Percentiles rank a stretch among this genome's conserved stretches.
phyloP scores from a whole-genome alignment of 345 rosid genomes.

The Eucalyptus paniculata region DNA sequence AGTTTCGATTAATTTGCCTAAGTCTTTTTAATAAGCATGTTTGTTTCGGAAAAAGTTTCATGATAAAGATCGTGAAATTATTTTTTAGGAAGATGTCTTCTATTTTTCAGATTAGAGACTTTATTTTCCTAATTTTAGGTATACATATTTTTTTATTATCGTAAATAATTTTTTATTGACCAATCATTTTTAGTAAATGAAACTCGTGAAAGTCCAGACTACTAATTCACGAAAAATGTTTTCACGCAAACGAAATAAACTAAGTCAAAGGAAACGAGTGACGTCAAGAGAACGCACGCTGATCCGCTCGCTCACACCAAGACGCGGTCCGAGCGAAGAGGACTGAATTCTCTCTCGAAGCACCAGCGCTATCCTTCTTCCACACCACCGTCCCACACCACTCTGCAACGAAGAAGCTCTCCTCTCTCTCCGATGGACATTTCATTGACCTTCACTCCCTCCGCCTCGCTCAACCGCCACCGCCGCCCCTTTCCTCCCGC shows the following conservation, averaged over 20 bases:
- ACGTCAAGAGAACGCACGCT: background rate
- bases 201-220: background rate
- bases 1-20: background rate
- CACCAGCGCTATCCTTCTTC: background rate
- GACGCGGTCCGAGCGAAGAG: background rate
- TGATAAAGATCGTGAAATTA: background rate
- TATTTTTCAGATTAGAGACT: background rate
- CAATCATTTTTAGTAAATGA: background rate
- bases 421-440: background rate
- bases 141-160: accelerated
- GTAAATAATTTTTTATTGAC: background rate
- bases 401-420: background rate
- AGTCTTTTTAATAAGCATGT: too few species aligned
- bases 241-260: background rate
- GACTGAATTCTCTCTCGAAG: background rate
- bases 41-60: background rate
- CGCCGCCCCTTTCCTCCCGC: background rate
- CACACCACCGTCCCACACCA: background rate
- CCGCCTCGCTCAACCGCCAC: background rate
- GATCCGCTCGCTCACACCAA: background rate
- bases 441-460: background rate
- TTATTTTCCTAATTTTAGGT: background rate
- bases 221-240: background rate
- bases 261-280: background rate
- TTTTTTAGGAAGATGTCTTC: background rate